Percentiles rank a stretch among this genome's conserved stretches.
Evolutionary conservation across 2,329 filamentous ascomycete species (phyloP).

Genomic region (Exophiala viscosa): DNA sequence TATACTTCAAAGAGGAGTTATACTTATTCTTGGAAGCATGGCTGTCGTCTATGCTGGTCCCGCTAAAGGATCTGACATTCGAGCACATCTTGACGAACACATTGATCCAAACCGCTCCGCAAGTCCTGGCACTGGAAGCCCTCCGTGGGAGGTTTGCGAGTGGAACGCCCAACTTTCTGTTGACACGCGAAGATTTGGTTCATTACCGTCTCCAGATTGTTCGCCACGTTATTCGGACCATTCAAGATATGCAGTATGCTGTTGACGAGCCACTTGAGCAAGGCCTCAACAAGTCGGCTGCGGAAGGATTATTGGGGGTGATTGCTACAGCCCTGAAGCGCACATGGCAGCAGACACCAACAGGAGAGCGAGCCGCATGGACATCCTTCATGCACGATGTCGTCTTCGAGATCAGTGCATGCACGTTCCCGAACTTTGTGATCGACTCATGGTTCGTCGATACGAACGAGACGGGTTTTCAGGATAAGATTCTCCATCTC

Average conservation of each 20-base stretch:
- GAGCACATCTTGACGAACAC: constrained; percentile 18
- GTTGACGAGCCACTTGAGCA: background rate
- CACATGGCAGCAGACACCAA: constrained; percentile 8
- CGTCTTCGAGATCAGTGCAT: constrained; percentile 15
- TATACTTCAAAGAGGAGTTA: constrained; percentile 5
- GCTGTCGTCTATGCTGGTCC: constrained; percentile 12
- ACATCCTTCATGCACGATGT: constrained; percentile 17
- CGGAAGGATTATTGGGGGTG: constrained; percentile 8
- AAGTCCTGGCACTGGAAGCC: constrained; percentile 10
- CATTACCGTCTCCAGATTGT: constrained; percentile 17
- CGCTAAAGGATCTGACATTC: constrained; percentile 10
- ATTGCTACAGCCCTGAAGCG: constrained; percentile 15
- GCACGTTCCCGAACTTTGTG: constrained; percentile 11
- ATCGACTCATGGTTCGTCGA: constrained; percentile 14
- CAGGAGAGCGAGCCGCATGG: constrained; percentile 6
- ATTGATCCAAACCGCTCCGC: constrained; percentile 12
- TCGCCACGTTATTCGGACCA: constrained; percentile 15
- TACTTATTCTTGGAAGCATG: constrained; percentile 15
- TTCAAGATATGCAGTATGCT: constrained; percentile 6
- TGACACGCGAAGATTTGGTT: constrained; percentile 11
- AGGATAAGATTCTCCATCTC: constrained; percentile 8
- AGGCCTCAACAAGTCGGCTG: constrained; percentile 6
- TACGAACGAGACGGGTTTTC: background rate
- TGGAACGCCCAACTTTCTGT: background rate
- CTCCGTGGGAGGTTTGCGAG: constrained; percentile 6